Evolutionary conservation across 2,329 filamentous ascomycete genomes (phyloP), one percentile per base, ranked within the genome.

Genomic region (Aschersonia sp.): DNA sequence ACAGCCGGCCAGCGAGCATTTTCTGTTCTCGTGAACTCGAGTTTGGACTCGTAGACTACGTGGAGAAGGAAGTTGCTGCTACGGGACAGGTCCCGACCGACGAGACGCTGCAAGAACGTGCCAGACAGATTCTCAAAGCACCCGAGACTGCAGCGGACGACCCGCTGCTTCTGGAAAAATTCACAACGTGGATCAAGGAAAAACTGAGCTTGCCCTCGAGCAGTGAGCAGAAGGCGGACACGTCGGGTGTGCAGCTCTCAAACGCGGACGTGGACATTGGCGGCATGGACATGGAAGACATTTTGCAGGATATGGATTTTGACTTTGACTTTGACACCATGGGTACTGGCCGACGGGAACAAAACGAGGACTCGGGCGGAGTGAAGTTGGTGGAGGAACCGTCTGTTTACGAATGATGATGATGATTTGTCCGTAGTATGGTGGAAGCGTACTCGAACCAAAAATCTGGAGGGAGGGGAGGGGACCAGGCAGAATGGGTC

Each of bases 1-100:
- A 68, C 50, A 61, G 65, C 10, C 67, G 68, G 7, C 73, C 73
- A 0, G 71, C 74, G 0, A 59, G 60, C 6, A 66, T 80, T 0
- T 81, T 82, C 57, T 79, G 74, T 59, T 77, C 73, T 20, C 65
- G 74, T 5, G 75, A 80, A 55, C 66, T 82, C 29, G 78, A 81
- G 58, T 63, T 58, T n/a, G 74, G 72, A 2, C 62, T 82, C 10
- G 58, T 65, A 9, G 65, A 68, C 20, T 77, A 71, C 52, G 73
- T 77, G 5, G 61, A 65, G 31, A 56, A 59, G 2, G 61, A 70
- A 51, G 54, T 72, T 5, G 53, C 59, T 5, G 58, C 57, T 4
- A 62, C 58, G 1, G 68, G 66, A 3, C 56, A 53, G 4, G 66
- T 76, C 51, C 77, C 77, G 0, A 58, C 56, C 2, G 74, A 80